Evolutionary conservation across 2,329 filamentous ascomycete genomes (phyloP), one percentile per base, ranked within the genome.

Genomic region (Delphinella strobiligena): DNA sequence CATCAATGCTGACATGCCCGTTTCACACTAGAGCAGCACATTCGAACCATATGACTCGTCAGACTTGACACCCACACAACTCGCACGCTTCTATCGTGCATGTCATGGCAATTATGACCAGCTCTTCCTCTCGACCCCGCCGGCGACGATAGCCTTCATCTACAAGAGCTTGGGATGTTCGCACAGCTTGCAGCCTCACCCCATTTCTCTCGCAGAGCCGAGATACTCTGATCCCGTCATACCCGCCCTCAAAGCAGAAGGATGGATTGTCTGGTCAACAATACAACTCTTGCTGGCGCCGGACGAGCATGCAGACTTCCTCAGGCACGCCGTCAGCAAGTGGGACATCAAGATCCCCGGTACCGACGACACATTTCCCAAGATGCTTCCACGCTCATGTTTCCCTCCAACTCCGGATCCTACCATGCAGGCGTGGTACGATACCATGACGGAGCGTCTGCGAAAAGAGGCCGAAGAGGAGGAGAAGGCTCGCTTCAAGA

Each of bases 201-300:
- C 50, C 11, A 50, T 53, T 14, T 75, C 75, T 1, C 59, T 61
- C 35, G 73, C 76, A 30, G 56, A 59, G 34, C 72, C 79, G 51
- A 75, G 84, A 46, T 95, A 83, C 56, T 73, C 72, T 3, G 68
- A 78, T 1, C 91, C 89, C 0, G 78, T 74, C 0, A 73, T 95
- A 31, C 91, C 91, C 0, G 84, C 87, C 11, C 65, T 98, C 41
- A 93, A 89, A 27, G 69, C 73, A 0, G 75, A 77, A 53, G 91
- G 91, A 31, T 98, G 93, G 59, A 83, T 89, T 32, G 79, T 85
- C 57, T 98, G 89, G 89, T 82, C 94, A 64, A 86, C 84, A 0
- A 82, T 96, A 40, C 86, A 96, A 62, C 72, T 94, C 16, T 67
- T 96, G 27, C 72, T 96, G 2, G 83, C 80, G 2, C 91, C 91